Conservation (phyloP, 2,329 filamentous ascomycete genomes). For the Balansia obtecta region DNA sequence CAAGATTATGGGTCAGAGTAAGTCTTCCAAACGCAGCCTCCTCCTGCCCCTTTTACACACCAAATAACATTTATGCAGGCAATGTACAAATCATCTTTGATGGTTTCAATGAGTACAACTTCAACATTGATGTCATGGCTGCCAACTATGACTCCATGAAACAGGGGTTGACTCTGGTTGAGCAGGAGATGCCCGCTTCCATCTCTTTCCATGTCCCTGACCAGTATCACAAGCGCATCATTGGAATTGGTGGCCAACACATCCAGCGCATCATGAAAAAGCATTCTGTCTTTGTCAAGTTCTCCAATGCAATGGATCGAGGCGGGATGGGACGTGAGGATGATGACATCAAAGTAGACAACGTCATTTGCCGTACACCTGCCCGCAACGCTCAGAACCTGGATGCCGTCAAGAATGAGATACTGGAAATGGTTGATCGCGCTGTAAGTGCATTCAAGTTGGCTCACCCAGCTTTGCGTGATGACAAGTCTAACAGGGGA, state of each 20-base stretch:
- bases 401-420: slow-evolving; percentile 95
- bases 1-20: slow-evolving; percentile 98
- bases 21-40: slow-evolving; percentile 1
- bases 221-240: slow-evolving; percentile 98
- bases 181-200: slow-evolving; percentile 97
- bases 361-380: slow-evolving; percentile 95
- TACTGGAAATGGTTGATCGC: slow-evolving; percentile 98
- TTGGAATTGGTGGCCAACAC: slow-evolving; percentile 94
- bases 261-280: slow-evolving; percentile 99
- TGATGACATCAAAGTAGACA: slow-evolving; percentile 96
- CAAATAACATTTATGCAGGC: slow-evolving; percentile 28
- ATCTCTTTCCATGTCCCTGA: slow-evolving; percentile 99
- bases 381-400: slow-evolving; percentile 94
- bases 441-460: slow-evolving; percentile 42
- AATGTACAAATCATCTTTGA: slow-evolving; percentile 99
- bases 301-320: slow-evolving; percentile 97
- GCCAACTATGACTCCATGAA: slow-evolving; percentile 89
- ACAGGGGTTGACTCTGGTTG: slow-evolving; percentile 80
- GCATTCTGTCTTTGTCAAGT: slow-evolving; percentile 98
- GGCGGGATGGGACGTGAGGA: slow-evolving; percentile 83
- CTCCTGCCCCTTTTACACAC: not conserved
- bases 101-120: slow-evolving; percentile 99
- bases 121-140: slow-evolving; percentile 96
- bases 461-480: not conserved
- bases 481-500: not conserved